phyloP scores from a whole-genome alignment of 305 asterid genomes.

The Euphrasia arctica region DNA sequence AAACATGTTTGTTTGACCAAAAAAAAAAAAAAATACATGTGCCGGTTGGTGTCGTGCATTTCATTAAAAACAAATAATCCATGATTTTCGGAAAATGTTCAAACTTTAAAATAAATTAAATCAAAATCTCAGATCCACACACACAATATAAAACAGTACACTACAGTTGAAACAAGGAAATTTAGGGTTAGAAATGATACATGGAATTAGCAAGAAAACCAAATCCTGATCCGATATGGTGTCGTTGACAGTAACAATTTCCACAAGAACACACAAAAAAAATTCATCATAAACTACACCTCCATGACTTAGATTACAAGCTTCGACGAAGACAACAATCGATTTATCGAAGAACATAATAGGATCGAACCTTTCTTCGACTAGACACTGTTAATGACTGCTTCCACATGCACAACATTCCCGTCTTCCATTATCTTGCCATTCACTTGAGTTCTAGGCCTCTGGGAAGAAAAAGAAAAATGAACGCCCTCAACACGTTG shows the following conservation, averaged over 20 bases:
- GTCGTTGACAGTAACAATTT: conserved; percentile 26
- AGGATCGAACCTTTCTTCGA: not conserved
- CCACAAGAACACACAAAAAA: conserved; percentile 22
- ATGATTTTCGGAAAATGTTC: conserved; percentile 14
- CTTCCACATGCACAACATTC: conserved; percentile 63
- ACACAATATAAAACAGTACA: not conserved
- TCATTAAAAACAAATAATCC: conserved; percentile 8
- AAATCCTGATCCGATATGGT: conserved; percentile 37
- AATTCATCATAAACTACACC: conserved; percentile 23
- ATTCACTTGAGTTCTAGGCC: conserved; percentile 86
- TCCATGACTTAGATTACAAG: conserved; percentile 35
- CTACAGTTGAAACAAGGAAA: not conserved
- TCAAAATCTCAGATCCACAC: conserved; percentile 21
- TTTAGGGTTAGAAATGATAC: conserved; percentile 24
- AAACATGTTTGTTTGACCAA: not conserved
- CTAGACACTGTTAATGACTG: conserved; percentile 64
- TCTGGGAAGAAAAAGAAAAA: conserved; percentile 37
- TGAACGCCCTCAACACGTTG: not conserved
- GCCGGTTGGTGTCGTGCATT: not conserved
- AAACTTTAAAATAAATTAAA: conserved; percentile 13
- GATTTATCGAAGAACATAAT: not conserved
- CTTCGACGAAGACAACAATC: not conserved
- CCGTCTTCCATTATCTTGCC: conserved; percentile 89
- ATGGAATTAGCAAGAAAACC: conserved; percentile 26
- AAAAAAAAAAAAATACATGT: not conserved